A percentile compares a stretch with the other conserved stretches of the same genome.
Evolutionary conservation across 176 grass and related monocot genomes (phyloP).

Genomic region (Oropetium thomaeum): DNA sequence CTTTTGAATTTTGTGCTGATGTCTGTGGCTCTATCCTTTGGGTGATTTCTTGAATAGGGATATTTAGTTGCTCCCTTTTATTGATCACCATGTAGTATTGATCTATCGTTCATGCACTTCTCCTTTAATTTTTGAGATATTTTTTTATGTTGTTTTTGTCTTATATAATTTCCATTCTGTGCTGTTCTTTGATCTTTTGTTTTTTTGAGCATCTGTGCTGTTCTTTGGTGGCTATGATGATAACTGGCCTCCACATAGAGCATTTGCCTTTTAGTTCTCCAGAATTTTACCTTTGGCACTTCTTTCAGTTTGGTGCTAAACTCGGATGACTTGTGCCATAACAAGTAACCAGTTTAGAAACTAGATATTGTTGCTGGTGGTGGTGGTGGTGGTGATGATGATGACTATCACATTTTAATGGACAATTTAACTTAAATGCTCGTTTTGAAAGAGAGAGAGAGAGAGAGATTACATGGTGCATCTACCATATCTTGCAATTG

Average conservation of each 20-base stretch:
- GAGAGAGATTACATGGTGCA: neutral
- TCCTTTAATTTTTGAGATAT: neutral
- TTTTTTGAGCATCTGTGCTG: no score
- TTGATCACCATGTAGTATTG: neutral
- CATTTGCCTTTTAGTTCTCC: neutral
- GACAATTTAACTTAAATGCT: neutral
- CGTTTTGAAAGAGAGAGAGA: neutral
- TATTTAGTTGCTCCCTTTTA: neutral
- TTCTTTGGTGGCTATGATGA: constrained; percentile 14
- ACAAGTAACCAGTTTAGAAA: constrained; percentile 16
- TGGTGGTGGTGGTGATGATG: neutral
- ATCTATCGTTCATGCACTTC: neutral
- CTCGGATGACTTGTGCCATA: constrained; percentile 1
- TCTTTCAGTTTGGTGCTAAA: constrained; percentile 13
- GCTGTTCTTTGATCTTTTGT: neutral
- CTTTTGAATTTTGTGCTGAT: neutral
- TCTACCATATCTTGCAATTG: neutral
- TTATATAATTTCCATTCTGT: neutral
- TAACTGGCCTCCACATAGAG: neutral
- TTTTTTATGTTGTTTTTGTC: neutral
- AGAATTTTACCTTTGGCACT: neutral
- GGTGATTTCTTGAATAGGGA: neutral
- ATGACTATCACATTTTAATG: constrained; percentile 9
- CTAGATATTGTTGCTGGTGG: neutral
- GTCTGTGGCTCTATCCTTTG: neutral